Base-by-base conservation (phyloP, 2,329 filamentous ascomycete genomes). In the Trichocomaceae sp. region DNA sequence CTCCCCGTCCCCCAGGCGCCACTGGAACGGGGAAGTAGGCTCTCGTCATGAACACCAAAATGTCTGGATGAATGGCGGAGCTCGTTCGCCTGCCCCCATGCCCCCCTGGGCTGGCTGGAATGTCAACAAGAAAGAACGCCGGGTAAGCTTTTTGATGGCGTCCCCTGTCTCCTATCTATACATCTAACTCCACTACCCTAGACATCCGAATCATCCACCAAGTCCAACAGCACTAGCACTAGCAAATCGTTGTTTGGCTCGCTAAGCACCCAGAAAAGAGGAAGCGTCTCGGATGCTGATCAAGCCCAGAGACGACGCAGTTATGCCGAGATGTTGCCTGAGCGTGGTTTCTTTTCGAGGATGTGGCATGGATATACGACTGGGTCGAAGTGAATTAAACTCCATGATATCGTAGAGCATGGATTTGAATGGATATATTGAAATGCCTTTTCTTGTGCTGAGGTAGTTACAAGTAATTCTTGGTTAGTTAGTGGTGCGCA, bases 301-400 rank as follows among this genome's bases (percentile, higher is more conserved):
- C 17, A 63, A 6, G 67, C 65, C 2, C 65, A 76, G 46, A 64
- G 73, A 33, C 63, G 69, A 20, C 76, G 72, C 57, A 79, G 72
- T 64, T 68, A 67, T 50, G 76, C 78, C n/a, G 73, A 77, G 66
- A 63, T 65, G 51, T 63, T 69, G 8, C 60, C 66, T 26, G 62
- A 66, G 45, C 54, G 64, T 0, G 72, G 73, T 0, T 64, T 74
- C 47, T 64, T 75, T 35, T 64, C 65, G 2, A 67, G 66, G 57
- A 66, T 68, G 69, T 76, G 74, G 74, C 61, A 74, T 58, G 67
- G 62, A n/a, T 72, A 71, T 63, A 71, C 65, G 53, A 61, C 67
- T 56, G 65, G 66, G 47, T 57, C 50, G 45, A 52, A 47, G 51
- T 47, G 17, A 41, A 39, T 17, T 5, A 35, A 35, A n/a, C n/a